Evolutionary conservation across 495 filamentous ascomycete species (phyloP), one percentile per base, ranked within the genome.

Genomic region (Talaromyces nanjingensis): DNA sequence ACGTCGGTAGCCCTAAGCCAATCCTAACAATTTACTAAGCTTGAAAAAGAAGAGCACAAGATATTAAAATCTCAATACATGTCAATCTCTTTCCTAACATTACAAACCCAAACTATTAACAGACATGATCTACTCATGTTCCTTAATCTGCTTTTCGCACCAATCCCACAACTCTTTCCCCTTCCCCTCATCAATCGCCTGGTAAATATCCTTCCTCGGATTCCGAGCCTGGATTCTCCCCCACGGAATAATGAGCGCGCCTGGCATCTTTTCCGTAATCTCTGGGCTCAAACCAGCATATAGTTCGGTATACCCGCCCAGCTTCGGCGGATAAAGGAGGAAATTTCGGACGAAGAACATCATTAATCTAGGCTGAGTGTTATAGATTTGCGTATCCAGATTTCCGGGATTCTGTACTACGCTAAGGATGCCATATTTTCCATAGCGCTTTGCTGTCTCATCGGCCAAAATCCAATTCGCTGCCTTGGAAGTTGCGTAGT

Each of bases 341-440:
- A 69, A 20, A n/a, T 65, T 66, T 14, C 72, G 62, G 12, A 65
- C 9, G 20, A 69, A 63, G n/a, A 69, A 42, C 31, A 68, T 47
- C 47, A 66, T 64, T 27, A 67, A 29, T 14, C 47, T 65, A 2
- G 58, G n/a, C 49, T 62, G 61, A 14, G 72, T 60, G n/a, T 68
- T 64, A 63, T 69, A 71, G 31, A 74, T 70, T 6, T 70, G 57
- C 0, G 76, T 68, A 56, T 74, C 69, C 49, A 83, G 58, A 16
- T 72, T 74, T 9, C 79, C 81, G 0, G 78, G 77, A 61, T 81
- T 80, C 58, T 70, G 68, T 27, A 68, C 62, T 9, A 81, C 72
- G 64, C 72, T 78, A 39, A 81, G 60, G 53, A 80, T 72, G 14
- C 65, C 68, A 16, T 69, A 63, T 31, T 53, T 53, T 4, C 67